Conservation (phyloP, 1,284 basidiomycete species). For the Melampsora americana region DNA sequence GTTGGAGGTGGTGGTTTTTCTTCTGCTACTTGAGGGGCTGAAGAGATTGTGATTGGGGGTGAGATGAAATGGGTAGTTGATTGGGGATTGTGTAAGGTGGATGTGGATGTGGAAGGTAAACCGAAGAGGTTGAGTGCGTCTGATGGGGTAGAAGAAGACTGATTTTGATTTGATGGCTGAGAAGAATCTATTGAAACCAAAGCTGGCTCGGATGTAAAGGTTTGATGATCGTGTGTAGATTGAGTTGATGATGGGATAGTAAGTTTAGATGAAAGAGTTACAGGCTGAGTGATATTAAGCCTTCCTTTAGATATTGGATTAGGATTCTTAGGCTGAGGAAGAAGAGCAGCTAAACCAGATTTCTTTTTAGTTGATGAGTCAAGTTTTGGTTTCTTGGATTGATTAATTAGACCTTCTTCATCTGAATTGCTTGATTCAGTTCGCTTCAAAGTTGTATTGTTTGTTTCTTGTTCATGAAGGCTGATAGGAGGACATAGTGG, state of each 20-base stretch:
- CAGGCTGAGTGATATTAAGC: no score
- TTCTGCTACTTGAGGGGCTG: conserved; percentile 33
- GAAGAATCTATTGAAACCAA: neutral
- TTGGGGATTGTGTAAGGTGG: neutral
- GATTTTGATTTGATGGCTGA: neutral
- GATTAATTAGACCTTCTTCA: neutral
- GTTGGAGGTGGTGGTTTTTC: conserved; percentile 43
- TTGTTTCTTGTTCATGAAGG: neutral
- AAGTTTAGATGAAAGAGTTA: neutral
- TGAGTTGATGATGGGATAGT: neutral
- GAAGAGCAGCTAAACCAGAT: conserved; percentile 31
- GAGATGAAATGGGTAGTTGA: neutral
- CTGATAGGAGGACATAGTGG: neutral
- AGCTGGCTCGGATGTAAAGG: neutral
- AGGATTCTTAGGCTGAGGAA: conserved; percentile 31
- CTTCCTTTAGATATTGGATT: conserved; percentile 2
- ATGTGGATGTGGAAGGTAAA: neutral
- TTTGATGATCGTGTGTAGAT: neutral
- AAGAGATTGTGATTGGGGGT: conserved; percentile 3
- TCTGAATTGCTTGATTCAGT: neutral
- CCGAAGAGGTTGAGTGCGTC: neutral
- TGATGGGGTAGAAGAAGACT: neutral
- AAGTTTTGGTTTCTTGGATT: neutral
- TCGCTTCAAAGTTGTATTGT: neutral
- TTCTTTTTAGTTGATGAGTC: neutral